Evolutionary conservation across 2,329 filamentous ascomycete genomes (phyloP).

Genomic region (Botrytis cinerea): DNA sequence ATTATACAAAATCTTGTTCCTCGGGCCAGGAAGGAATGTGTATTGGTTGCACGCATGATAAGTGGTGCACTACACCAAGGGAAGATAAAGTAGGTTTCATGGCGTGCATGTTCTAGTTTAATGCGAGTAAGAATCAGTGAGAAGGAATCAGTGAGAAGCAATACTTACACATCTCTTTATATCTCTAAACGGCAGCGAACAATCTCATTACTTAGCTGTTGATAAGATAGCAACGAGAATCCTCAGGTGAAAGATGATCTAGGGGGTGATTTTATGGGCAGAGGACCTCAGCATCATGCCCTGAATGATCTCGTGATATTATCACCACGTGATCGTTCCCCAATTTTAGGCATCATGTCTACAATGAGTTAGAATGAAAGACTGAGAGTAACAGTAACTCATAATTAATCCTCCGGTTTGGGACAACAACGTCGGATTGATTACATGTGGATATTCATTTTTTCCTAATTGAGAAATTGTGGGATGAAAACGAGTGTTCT

Average conservation of each 20-base stretch:
- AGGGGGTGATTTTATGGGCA: no score
- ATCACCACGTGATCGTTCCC: not conserved
- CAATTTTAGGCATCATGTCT: not conserved
- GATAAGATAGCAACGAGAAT: no score
- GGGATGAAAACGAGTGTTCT: not conserved
- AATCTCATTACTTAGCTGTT: no score
- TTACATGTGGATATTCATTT: not conserved
- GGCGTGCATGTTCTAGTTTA: no score
- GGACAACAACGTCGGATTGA: not conserved
- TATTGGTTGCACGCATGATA: not conserved
- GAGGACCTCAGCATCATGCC: no score
- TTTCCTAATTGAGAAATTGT: not conserved
- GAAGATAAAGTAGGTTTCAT: no score
- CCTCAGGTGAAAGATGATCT: no score
- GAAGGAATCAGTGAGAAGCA: no score
- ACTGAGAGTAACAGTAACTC: not conserved
- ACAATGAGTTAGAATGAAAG: not conserved
- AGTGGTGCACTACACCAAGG: no score
- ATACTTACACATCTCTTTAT: no score
- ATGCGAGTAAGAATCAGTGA: no score
- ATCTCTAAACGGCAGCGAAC: no score
- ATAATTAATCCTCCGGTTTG: not conserved
- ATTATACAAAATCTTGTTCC: not conserved
- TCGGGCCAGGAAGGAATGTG: not conserved
- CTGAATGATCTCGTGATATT: not conserved